Conservation (phyloP, 163 green algal species). For the Volvox carteri region DNA sequence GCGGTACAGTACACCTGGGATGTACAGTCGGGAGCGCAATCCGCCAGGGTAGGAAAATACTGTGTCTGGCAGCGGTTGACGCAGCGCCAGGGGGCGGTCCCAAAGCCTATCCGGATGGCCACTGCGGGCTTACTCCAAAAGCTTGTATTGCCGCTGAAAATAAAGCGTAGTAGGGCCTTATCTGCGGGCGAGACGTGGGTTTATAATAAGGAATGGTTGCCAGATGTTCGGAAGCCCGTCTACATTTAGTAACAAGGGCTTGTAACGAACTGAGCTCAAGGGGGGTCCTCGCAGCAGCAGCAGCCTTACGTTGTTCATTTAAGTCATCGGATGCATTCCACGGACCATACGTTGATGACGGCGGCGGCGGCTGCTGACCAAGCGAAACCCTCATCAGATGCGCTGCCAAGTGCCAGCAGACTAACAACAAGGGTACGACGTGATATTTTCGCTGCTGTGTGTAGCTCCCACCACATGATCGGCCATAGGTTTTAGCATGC, state of each 20-base stretch:
- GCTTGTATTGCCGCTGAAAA: not conserved
- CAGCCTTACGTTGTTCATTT: conserved; percentile 26
- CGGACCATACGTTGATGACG: not conserved
- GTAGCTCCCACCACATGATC: too few species aligned
- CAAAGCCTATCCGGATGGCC: not conserved
- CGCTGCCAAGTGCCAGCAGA: not conserved
- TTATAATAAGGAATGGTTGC: too few species aligned
- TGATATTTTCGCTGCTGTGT: too few species aligned
- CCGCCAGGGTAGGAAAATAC: not conserved
- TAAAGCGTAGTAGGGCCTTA: conserved; percentile 27
- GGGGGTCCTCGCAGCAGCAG: not conserved
- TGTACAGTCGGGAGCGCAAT: conserved; percentile 22
- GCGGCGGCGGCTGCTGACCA: not conserved
- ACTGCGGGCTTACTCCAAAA: not conserved
- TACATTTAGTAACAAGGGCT: too few species aligned
- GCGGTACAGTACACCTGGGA: too few species aligned
- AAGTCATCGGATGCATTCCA: not conserved
- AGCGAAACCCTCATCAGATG: not conserved
- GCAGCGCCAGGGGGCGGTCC: not conserved
- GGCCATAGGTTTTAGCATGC: too few species aligned
- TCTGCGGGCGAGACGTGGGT: too few species aligned
- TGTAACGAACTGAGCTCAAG: too few species aligned
- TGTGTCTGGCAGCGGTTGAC: not conserved
- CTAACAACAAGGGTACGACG: too few species aligned
- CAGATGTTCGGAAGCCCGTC: too few species aligned